A percentile compares a stretch with the other conserved stretches of the same genome.
phyloP scores from a whole-genome alignment of 352 stramenopile species.

The Phytopythium mirpurense region DNA sequence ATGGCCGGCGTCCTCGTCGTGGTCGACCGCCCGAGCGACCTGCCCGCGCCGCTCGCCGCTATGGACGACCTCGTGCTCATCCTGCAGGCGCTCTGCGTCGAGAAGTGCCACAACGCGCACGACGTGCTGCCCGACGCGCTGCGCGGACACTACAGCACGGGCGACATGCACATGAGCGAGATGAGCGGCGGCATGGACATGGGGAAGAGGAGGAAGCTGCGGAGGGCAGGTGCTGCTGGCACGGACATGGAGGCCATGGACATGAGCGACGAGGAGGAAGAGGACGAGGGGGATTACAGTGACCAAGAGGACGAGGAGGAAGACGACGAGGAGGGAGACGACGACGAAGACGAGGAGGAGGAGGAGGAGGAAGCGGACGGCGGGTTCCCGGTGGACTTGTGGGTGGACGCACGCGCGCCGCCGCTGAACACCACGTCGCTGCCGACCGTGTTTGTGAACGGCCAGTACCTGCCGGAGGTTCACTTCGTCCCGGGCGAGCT shows the following conservation, averaged over 20 bases:
- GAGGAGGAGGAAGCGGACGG: conserved; percentile 16
- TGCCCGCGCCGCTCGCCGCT: conserved; percentile 35
- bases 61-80: conserved; percentile 70
- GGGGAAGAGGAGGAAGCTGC: conserved; percentile 8
- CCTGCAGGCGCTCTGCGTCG: conserved; percentile 60
- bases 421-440: conserved; percentile 71
- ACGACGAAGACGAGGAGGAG: conserved; percentile 6
- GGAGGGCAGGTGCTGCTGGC: too few relatives aligned
- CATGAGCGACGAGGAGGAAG: conserved; percentile 1
- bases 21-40: conserved; percentile 47
- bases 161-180: conserved; percentile 13
- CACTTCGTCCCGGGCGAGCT: conserved; percentile 43
- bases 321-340: conserved; percentile 13
- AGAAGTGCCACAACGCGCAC: conserved; percentile 58
- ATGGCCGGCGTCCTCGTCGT: conserved; percentile 69
- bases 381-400: conserved; percentile 33
- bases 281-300: conserved; percentile 9
- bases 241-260: conserved; percentile 13
- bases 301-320: conserved; percentile 10
- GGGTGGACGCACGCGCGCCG: conserved; percentile 32
- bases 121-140: conserved; percentile 57
- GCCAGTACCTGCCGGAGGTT: conserved; percentile 58
- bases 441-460: conserved; percentile 68
- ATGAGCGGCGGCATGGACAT: conserved; percentile 14
- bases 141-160: conserved; percentile 38